A percentile compares a stretch with the other conserved stretches of the same genome.
Evolutionary conservation across 75 land plant species (phyloP).

Genomic region (Selaginella moellendorffii): DNA sequence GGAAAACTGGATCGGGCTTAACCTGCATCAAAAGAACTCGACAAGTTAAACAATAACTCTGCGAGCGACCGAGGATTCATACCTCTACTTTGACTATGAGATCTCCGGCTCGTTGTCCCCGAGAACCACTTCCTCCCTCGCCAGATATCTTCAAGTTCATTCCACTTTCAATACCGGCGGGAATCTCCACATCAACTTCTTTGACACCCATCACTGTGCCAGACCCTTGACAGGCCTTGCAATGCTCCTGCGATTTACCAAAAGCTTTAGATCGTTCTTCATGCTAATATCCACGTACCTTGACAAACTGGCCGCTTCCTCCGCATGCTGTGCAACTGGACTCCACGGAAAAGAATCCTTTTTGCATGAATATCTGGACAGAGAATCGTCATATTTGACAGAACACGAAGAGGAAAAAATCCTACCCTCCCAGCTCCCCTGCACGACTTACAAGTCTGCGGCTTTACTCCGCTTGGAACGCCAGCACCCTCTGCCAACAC

Average conservation of each 20-base stretch:
- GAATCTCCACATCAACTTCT: slow-evolving; percentile 50
- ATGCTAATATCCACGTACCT: slow-evolving; percentile 29
- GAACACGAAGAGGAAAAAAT: not conserved
- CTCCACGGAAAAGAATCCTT: slow-evolving; percentile 50
- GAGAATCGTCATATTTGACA: not conserved
- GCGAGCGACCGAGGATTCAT: not conserved
- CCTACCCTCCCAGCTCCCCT: slow-evolving; percentile 76
- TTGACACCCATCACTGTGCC: slow-evolving; percentile 46
- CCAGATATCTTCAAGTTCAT: slow-evolving; percentile 48
- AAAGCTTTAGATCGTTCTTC: not conserved
- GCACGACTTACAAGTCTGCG: slow-evolving; percentile 58
- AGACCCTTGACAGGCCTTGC: slow-evolving; percentile 60
- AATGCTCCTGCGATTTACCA: slow-evolving; percentile 32
- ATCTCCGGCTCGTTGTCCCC: slow-evolving; percentile 75
- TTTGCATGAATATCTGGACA: slow-evolving; percentile 39
- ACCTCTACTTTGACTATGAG: slow-evolving; percentile 66
- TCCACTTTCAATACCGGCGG: slow-evolving; percentile 78
- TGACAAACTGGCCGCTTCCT: slow-evolving; percentile 52
- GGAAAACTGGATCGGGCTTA: slow-evolving; percentile 69
- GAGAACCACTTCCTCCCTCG: slow-evolving; percentile 82
- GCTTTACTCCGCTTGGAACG: slow-evolving; percentile 58
- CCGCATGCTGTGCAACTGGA: slow-evolving; percentile 57
- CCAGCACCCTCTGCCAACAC: slow-evolving; percentile 47
- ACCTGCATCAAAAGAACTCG: slow-evolving; percentile 31
- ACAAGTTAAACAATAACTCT: not conserved